Conservation (phyloP, 805 yeast species). For the Schizosaccharomyces osmophilus region DNA sequence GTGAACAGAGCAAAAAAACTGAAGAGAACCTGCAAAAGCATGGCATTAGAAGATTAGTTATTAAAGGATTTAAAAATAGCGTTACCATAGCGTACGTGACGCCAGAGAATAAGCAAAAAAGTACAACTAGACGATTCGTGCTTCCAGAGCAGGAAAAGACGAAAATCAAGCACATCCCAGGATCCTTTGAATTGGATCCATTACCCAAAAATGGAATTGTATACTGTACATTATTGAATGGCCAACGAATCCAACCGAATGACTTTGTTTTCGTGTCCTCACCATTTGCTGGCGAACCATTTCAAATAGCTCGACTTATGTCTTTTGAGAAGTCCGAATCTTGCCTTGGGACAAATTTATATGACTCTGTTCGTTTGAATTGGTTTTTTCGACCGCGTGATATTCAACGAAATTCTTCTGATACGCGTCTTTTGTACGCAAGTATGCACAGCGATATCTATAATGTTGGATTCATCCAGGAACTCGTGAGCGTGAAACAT, state of each 20-base stretch:
- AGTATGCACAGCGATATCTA: slow-evolving; percentile 72
- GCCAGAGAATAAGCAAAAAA: not conserved
- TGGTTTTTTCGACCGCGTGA: slow-evolving; percentile 86
- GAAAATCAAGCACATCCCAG: not conserved
- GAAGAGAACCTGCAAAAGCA: not conserved
- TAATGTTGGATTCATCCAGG: slow-evolving; percentile 51
- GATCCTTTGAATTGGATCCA: not conserved
- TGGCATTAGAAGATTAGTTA: not conserved
- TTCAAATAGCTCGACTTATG: slow-evolving; percentile 61
- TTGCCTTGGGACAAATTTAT: slow-evolving; percentile 2
- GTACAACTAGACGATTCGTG: not conserved
- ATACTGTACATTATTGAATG: not conserved
- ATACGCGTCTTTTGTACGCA: slow-evolving; percentile 55
- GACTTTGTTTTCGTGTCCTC: not conserved
- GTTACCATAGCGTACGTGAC: not conserved
- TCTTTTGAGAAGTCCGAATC: slow-evolving; percentile 29
- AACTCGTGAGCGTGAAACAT: slow-evolving; percentile 47
- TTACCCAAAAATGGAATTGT: not conserved
- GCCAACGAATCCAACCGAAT: not conserved
- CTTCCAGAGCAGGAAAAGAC: not conserved
- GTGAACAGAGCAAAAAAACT: not conserved
- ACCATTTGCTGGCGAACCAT: slow-evolving; percentile 57
- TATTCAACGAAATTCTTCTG: slow-evolving; percentile 38
- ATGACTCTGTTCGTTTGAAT: slow-evolving; percentile 36
- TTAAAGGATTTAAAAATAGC: not conserved